phyloP scores from a whole-genome alignment of 2,329 filamentous ascomycete species.

The Claviceps sp. region DNA sequence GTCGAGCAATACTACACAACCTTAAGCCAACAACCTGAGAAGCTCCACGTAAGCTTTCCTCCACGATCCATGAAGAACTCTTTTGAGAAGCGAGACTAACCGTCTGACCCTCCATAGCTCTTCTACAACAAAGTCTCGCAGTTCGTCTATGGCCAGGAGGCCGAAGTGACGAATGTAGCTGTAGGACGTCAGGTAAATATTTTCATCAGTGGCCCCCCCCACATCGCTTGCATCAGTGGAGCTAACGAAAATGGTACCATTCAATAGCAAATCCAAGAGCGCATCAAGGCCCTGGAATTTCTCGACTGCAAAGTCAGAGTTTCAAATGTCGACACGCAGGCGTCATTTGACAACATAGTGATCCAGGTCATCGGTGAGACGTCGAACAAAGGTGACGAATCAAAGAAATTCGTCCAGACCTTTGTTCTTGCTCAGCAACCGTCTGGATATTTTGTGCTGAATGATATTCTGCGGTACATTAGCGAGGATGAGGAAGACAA shows the following conservation, averaged over 20 bases:
- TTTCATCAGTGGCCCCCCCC: neutral
- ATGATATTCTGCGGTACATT: conserved; percentile 94
- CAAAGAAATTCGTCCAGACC: conserved; percentile 94
- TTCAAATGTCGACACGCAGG: conserved; percentile 93
- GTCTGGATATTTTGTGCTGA: conserved; percentile 94
- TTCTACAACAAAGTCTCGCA: conserved; percentile 96
- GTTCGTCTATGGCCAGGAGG: conserved; percentile 84
- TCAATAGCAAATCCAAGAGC: conserved; percentile 76
- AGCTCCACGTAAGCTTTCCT: conserved; percentile 56
- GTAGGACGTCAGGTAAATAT: conserved; percentile 64
- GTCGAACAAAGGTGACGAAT: conserved; percentile 81
- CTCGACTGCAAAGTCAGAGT: conserved; percentile 97
- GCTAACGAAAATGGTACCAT: conserved; percentile 5
- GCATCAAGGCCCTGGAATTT: conserved; percentile 85
- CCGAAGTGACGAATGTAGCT: conserved; percentile 73
- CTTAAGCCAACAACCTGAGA: conserved; percentile 84
- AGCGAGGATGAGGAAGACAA: conserved; percentile 71
- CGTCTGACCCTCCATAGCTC: conserved; percentile 33
- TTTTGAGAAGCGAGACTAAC: neutral
- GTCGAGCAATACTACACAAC: conserved; percentile 99
- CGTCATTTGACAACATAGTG: conserved; percentile 83
- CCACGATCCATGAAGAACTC: neutral
- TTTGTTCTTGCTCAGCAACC: conserved; percentile 94
- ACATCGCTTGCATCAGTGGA: neutral
- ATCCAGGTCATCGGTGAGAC: conserved; percentile 98